Conservation (phyloP, 306 rosid genomes). For the Calophaca sinica region DNA sequence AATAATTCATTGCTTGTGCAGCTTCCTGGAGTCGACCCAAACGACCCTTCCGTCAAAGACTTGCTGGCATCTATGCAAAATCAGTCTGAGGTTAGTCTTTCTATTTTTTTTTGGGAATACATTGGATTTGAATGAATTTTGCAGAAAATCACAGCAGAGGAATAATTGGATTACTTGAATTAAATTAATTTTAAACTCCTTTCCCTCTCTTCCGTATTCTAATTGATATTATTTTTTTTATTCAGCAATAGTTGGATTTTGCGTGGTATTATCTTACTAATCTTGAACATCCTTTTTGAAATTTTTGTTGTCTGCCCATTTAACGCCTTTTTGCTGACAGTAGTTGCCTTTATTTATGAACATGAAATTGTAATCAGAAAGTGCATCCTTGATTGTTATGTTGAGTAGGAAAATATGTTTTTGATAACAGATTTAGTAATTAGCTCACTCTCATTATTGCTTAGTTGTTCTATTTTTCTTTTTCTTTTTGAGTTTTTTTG, state of each 20-base stretch:
- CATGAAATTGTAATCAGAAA: constrained; percentile 13
- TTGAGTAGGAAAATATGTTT: constrained; percentile 13
- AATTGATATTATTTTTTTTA: background rate
- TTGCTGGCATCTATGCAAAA: constrained; percentile 96
- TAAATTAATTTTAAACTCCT: background rate
- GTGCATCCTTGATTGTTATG: background rate
- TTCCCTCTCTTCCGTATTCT: constrained; percentile 1
- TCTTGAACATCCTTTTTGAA: constrained; percentile 26
- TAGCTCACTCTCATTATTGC: background rate
- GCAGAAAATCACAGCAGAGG: constrained; percentile 8
- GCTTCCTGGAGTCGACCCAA: constrained; percentile 99
- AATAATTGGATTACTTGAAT: constrained; percentile 29
- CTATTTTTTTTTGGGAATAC: too few species aligned
- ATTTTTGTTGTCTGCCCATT: constrained; percentile 6
- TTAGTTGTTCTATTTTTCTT: background rate
- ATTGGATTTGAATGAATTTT: constrained; percentile 7
- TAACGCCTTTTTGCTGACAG: background rate
- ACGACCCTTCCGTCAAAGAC: constrained; percentile 94
- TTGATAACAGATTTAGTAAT: background rate
- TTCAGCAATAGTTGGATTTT: constrained; percentile 19
- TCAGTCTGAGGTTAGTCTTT: constrained; percentile 67
- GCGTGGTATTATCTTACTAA: background rate
- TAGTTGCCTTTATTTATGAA: constrained; percentile 8
- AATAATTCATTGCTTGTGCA: constrained; percentile 55
- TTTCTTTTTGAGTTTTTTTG: background rate